Percentiles rank a stretch among this genome's conserved stretches.
phyloP scores from a whole-genome alignment of 768 basidiomycete genomes.

The Porphyrellus cyaneotinctus region DNA sequence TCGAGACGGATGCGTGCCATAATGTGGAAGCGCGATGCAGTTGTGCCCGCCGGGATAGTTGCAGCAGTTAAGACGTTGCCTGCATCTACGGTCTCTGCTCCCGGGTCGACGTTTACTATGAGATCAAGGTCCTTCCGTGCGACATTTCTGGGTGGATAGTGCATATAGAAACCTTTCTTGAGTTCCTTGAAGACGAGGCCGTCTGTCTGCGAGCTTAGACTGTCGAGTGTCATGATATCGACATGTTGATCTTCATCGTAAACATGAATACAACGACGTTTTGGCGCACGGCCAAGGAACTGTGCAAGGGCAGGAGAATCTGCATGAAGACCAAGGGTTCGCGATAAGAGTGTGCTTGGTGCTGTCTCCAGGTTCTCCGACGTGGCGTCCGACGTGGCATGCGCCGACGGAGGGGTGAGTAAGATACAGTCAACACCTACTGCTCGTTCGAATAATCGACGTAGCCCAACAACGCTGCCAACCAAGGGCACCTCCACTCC shows the following conservation, averaged over 20 bases:
- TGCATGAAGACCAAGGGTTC: slow-evolving; percentile 47
- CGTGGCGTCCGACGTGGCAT: not conserved
- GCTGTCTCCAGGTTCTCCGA: slow-evolving; percentile 6
- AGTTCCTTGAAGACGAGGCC: not conserved
- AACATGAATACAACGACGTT: slow-evolving; percentile 39
- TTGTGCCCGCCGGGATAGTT: slow-evolving; percentile 13
- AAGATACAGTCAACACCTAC: slow-evolving; percentile 36
- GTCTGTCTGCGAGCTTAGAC: not conserved
- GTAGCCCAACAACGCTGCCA: slow-evolving; percentile 41
- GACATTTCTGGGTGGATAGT: slow-evolving; percentile 38
- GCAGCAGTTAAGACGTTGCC: not conserved
- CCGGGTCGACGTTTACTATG: slow-evolving; percentile 8
- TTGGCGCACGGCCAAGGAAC: slow-evolving; percentile 44
- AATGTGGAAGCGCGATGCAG: slow-evolving; percentile 44
- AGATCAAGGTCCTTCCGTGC: slow-evolving; percentile 39
- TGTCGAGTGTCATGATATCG: slow-evolving; percentile 29
- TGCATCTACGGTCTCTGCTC: not conserved
- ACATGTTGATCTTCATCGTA: slow-evolving; percentile 32
- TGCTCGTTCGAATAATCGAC: slow-evolving; percentile 47
- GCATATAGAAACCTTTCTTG: slow-evolving; percentile 33
- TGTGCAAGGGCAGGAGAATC: slow-evolving; percentile 49
- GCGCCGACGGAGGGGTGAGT: slow-evolving; percentile 6
- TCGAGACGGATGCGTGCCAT: slow-evolving; percentile 38
- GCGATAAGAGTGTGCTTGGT: slow-evolving; percentile 40
- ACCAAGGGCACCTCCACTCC: slow-evolving; percentile 34